Conservation (phyloP, 257 asterid genomes). For the Ballota nigra region DNA sequence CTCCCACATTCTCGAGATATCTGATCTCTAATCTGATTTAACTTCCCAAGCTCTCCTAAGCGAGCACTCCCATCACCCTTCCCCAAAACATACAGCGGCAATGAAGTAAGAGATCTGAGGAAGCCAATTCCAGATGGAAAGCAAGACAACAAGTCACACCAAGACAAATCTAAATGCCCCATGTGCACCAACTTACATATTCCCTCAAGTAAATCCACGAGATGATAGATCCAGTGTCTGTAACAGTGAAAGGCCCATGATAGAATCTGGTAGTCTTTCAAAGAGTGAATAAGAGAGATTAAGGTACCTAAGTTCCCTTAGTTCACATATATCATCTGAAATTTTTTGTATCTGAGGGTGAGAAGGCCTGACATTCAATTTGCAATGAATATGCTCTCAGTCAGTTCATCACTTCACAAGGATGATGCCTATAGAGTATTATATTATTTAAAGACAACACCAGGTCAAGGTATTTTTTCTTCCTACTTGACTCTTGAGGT, state of each 20-base stretch:
- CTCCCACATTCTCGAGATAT: slow-evolving; percentile 17
- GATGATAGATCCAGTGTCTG: slow-evolving; percentile 10
- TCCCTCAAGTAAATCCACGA: slow-evolving; percentile 8
- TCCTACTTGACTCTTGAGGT: too few species aligned
- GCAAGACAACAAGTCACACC: not conserved
- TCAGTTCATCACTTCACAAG: too few species aligned
- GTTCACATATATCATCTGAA: slow-evolving; percentile 10
- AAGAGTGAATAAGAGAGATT: slow-evolving; percentile 21
- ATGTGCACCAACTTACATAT: not conserved
- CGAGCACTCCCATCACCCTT: slow-evolving; percentile 5
- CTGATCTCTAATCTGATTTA: slow-evolving; percentile 17
- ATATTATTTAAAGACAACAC: too few species aligned
- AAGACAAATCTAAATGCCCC: slow-evolving; percentile 5
- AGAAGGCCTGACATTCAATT: too few species aligned
- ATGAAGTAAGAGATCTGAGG: slow-evolving; percentile 3
- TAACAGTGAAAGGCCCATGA: not conserved
- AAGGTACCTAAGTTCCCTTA: slow-evolving; percentile 11
- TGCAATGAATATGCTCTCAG: too few species aligned
- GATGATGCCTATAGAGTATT: too few species aligned
- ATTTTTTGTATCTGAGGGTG: too few species aligned
- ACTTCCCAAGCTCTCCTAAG: slow-evolving; percentile 2
- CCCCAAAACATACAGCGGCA: slow-evolving; percentile 25
- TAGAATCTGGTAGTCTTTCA: slow-evolving; percentile 12
- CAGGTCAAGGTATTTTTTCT: too few species aligned
- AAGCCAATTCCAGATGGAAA: slow-evolving; percentile 16